Evolutionary conservation across 768 basidiomycete species (phyloP).

Genomic region (Suillus discolor): DNA sequence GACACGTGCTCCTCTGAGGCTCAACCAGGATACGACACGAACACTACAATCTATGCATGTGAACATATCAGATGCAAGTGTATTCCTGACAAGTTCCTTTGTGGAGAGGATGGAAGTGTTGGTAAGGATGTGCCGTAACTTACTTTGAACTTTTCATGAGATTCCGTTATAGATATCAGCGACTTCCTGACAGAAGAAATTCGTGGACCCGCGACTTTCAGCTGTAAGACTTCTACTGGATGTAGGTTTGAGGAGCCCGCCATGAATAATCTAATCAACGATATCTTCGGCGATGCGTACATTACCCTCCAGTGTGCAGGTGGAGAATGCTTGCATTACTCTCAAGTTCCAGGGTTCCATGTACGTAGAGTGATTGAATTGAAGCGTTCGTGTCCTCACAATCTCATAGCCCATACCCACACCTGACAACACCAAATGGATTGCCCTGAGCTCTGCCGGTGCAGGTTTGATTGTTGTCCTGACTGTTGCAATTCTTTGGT

Average conservation of each 20-base stretch:
- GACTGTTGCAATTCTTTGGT: conserved; percentile 83
- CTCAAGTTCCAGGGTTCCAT: conserved; percentile 91
- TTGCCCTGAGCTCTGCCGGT: conserved; percentile 82
- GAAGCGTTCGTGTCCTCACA: background rate
- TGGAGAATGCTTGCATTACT: conserved; percentile 93
- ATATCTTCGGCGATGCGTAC: conserved; percentile 89
- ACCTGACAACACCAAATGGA: conserved; percentile 81
- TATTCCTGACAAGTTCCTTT: conserved; percentile 92
- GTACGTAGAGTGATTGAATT: conserved; percentile 36
- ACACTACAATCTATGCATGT: conserved; percentile 79
- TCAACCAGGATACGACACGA: conserved; percentile 58
- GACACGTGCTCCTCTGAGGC: conserved; percentile 60
- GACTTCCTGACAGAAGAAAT: conserved; percentile 92
- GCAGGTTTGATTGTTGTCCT: conserved; percentile 76
- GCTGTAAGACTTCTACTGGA: conserved; percentile 66
- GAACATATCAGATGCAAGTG: conserved; percentile 87
- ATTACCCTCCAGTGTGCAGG: conserved; percentile 87
- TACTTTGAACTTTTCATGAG: background rate
- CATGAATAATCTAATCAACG: conserved; percentile 94
- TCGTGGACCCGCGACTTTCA: conserved; percentile 87
- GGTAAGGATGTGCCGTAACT: conserved; percentile 53
- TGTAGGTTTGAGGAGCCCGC: conserved; percentile 95
- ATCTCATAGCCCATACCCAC: conserved; percentile 64
- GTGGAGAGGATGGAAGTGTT: conserved; percentile 92
- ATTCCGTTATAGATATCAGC: conserved; percentile 68